Conservation (phyloP, 768 basidiomycete species). For the Auriculariales sp. region DNA sequence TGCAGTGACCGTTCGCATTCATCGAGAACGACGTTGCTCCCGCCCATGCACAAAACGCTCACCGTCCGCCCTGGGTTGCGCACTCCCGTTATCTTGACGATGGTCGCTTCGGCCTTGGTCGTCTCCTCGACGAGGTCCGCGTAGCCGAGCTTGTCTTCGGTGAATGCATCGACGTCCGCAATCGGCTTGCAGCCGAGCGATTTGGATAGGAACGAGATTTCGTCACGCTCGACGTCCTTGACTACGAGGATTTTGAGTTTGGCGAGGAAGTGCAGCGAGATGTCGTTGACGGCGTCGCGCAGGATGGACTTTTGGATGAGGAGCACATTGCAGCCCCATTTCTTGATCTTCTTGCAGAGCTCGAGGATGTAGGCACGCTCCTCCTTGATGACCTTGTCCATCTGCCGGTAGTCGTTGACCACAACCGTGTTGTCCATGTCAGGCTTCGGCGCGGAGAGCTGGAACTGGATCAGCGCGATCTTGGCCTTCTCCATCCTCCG, state of each 20-base stretch:
- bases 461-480: slow-evolving; percentile 97
- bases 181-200: slow-evolving; percentile 91
- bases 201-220: slow-evolving; percentile 93
- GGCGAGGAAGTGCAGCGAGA: slow-evolving; percentile 93
- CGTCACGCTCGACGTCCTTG: slow-evolving; percentile 96
- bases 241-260: slow-evolving; percentile 91
- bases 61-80: slow-evolving; percentile 92
- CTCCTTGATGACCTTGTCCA: slow-evolving; percentile 99
- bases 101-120: slow-evolving; percentile 68
- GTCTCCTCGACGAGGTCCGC: slow-evolving; percentile 92
- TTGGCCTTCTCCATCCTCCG: slow-evolving; percentile 96
- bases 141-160: slow-evolving; percentile 93
- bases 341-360: slow-evolving; percentile 98
- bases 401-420: slow-evolving; percentile 98
- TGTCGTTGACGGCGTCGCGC: slow-evolving; percentile 96
- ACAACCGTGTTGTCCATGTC: slow-evolving; percentile 99
- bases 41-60: slow-evolving; percentile 87
- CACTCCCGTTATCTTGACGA: slow-evolving; percentile 88
- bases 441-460: slow-evolving; percentile 92
- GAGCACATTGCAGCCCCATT: slow-evolving; percentile 97
- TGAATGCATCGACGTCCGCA: slow-evolving; percentile 94
- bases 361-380: slow-evolving; percentile 95
- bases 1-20: slow-evolving; percentile 96
- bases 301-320: slow-evolving; percentile 99
- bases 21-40: slow-evolving; percentile 84